Evolutionary conservation across 805 yeast species (phyloP).

Genomic region (Zygosaccharomyces kombuchaensis): DNA sequence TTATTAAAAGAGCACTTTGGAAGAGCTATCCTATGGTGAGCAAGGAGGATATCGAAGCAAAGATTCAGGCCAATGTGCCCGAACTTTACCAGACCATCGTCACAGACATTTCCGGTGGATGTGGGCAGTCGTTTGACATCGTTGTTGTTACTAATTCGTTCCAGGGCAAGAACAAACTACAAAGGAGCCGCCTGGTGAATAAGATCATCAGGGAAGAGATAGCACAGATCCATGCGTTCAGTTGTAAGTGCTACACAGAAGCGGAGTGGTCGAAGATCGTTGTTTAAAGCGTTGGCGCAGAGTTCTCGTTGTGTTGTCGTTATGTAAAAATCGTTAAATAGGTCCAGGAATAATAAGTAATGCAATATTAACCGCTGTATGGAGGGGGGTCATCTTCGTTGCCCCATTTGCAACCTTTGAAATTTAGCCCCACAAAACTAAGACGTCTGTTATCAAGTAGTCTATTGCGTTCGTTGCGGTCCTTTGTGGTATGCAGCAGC

Average conservation of each 20-base stretch:
- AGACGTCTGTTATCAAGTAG: conserved; percentile 21
- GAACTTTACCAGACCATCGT: conserved; percentile 33
- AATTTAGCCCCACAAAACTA: conserved; percentile 23
- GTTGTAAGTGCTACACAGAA: conserved; percentile 83
- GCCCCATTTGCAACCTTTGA: conserved; percentile 25
- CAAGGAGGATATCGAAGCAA: conserved; percentile 25
- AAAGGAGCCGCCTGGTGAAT: conserved; percentile 85
- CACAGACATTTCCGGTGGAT: conserved; percentile 66
- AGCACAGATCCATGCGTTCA: conserved; percentile 86
- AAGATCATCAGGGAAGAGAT: conserved; percentile 77
- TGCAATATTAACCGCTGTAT: conserved; percentile 13
- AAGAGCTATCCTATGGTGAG: background rate
- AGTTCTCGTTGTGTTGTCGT: background rate
- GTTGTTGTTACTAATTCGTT: conserved; percentile 72
- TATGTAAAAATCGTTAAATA: conserved; percentile 4
- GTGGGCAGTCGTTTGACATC: conserved; percentile 97
- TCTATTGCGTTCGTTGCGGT: conserved; percentile 13
- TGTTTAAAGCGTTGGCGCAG: conserved; percentile 8
- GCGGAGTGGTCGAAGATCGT: conserved; percentile 69
- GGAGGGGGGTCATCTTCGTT: conserved; percentile 33
- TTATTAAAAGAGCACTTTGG: background rate
- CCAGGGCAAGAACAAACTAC: conserved; percentile 74
- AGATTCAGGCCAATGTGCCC: conserved; percentile 25
- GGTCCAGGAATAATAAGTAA: conserved; percentile 3
- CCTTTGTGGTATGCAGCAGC: conserved; percentile 10